phyloP scores from a whole-genome alignment of 163 green algal genomes.

The Scenedesmus sp. region DNA sequence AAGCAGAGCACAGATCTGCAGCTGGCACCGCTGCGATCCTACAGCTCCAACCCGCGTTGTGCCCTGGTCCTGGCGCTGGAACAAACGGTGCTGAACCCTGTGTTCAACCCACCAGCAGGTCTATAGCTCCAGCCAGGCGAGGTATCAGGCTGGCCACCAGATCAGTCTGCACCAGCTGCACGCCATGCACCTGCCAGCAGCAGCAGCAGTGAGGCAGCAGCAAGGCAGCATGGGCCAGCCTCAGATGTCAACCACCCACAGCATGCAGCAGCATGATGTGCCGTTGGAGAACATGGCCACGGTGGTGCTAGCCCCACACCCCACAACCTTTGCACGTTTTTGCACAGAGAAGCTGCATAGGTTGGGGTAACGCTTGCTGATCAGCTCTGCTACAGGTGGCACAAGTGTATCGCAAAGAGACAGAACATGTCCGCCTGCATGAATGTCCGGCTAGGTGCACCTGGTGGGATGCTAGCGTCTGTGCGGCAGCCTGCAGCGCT shows the following conservation, averaged over 20 bases:
- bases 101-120: conserved; percentile 68
- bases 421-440: background rate
- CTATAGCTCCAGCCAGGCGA: conserved; percentile 51
- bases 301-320: no score
- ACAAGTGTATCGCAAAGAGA: no score
- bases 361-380: no score
- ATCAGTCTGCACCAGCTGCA: conserved; percentile 64
- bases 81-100: background rate
- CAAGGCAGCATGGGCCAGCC: background rate
- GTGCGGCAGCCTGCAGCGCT: conserved; percentile 69
- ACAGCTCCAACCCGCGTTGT: no score
- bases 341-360: no score
- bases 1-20: no score
- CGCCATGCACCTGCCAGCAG: conserved; percentile 56
- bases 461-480: conserved; percentile 77
- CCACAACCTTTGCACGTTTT: no score
- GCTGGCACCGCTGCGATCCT: no score
- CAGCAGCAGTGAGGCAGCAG: background rate
- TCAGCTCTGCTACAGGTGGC: no score
- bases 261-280: background rate
- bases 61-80: background rate
- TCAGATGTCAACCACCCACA: background rate
- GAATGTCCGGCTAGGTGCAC: conserved; percentile 38
- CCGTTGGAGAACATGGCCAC: no score
- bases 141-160: conserved; percentile 60